A percentile compares a stretch with the other conserved stretches of the same genome.
Conservation (phyloP, 306 rosid genomes). For the Cotoneaster glaucophyllus region DNA sequence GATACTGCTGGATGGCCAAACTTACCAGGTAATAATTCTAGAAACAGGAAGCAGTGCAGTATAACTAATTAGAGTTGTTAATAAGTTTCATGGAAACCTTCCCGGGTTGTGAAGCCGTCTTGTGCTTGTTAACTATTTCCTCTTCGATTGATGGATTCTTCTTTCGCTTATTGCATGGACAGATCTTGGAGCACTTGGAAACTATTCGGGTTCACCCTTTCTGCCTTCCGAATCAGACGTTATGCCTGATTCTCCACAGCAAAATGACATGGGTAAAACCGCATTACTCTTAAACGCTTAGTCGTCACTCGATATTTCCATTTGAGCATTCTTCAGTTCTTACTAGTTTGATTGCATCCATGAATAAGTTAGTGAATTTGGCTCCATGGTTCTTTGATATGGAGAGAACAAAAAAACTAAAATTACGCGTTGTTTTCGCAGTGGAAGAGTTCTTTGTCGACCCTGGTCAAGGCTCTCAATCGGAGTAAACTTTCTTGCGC, state of each 20-base stretch:
- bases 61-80: neutral
- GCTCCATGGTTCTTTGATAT: neutral
- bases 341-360: neutral
- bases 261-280: constrained; percentile 8
- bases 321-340: neutral
- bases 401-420: neutral
- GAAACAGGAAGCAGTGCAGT: neutral
- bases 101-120: neutral
- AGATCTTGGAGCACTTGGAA: constrained; percentile 3
- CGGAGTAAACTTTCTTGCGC: neutral
- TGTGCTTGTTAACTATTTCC: neutral
- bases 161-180: neutral
- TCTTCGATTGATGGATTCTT: neutral
- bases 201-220: constrained; percentile 6
- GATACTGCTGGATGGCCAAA: neutral
- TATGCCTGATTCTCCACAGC: neutral
- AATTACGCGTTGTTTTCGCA: neutral
- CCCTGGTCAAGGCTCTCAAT: neutral
- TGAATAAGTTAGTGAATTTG: neutral
- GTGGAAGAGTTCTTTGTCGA: constrained; percentile 5
- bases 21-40: neutral
- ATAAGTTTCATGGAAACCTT: neutral
- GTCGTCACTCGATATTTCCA: neutral
- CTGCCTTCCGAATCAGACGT: neutral
- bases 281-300: neutral